Evolutionary conservation across 345 rosid species (phyloP).

Genomic region (Aegle marmelos): DNA sequence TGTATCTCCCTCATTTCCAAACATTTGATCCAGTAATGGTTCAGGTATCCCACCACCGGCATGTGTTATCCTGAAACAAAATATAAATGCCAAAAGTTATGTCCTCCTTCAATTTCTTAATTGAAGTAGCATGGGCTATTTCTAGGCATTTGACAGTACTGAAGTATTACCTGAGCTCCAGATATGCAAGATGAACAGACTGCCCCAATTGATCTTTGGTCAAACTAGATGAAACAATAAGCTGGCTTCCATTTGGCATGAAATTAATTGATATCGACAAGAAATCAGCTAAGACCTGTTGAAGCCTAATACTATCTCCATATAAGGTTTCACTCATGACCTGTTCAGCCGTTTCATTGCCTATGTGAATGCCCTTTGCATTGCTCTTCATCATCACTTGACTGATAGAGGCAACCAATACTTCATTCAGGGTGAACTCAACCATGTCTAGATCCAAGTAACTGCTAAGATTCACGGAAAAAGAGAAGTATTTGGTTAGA

Average conservation of each 20-base stretch:
- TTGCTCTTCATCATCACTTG: constrained; percentile 70
- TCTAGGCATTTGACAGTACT: background rate
- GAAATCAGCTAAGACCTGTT: constrained; percentile 77
- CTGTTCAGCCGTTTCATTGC: constrained; percentile 53
- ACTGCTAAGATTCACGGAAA: constrained; percentile 30
- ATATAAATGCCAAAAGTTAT: background rate
- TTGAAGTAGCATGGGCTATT: background rate
- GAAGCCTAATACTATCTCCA: constrained; percentile 86
- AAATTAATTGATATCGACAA: constrained; percentile 52
- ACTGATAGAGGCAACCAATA: constrained; percentile 60
- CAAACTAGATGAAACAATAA: constrained; percentile 49
- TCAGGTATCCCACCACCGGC: constrained; percentile 69
- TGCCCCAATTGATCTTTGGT: constrained; percentile 65
- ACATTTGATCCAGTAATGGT: constrained; percentile 70
- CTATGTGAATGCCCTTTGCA: constrained; percentile 49
- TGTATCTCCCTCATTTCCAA: constrained; percentile 52
- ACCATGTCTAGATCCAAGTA: constrained; percentile 81
- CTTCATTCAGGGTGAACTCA: constrained; percentile 54
- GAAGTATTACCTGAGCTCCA: constrained; percentile 65
- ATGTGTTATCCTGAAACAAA: constrained; percentile 54
- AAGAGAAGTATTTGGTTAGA: background rate
- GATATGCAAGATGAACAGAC: constrained; percentile 64
- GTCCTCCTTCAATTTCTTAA: background rate
- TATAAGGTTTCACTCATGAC: constrained; percentile 52
- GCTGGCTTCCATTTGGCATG: constrained; percentile 60